phyloP scores from a whole-genome alignment of 2,329 filamentous ascomycete genomes.

The Alternaria tenuissima region DNA sequence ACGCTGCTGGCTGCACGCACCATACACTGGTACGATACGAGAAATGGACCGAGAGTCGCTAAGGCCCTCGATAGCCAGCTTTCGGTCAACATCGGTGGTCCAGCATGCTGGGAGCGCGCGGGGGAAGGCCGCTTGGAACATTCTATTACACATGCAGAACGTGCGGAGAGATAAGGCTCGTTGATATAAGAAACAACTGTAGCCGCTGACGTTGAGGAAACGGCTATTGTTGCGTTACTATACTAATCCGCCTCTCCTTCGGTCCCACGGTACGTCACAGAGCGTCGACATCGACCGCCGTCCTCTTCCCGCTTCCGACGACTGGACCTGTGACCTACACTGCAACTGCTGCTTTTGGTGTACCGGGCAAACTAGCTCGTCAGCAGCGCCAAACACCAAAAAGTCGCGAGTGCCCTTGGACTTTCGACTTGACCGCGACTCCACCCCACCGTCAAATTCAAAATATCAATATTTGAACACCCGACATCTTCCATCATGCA shows the following conservation, averaged over 20 bases:
- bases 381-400: constrained; percentile 22
- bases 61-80: constrained; percentile 5
- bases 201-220: constrained; percentile 1
- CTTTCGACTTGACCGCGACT: background rate
- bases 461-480: background rate
- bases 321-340: constrained; percentile 31
- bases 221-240: constrained; percentile 4
- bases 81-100: constrained; percentile 26
- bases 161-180: constrained; percentile 28
- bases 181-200: constrained; percentile 17
- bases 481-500: constrained; percentile 25
- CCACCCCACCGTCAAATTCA: background rate
- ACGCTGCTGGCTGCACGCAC: constrained; percentile 11
- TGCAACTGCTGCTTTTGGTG: constrained; percentile 26
- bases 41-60: constrained; percentile 6
- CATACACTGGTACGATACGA: constrained; percentile 10
- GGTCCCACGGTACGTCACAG: constrained; percentile 13
- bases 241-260: background rate
- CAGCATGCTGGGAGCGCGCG: constrained; percentile 21
- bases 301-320: constrained; percentile 9
- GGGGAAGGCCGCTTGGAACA: constrained; percentile 21
- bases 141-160: constrained; percentile 28
- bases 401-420: constrained; percentile 19
- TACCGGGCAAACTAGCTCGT: constrained; percentile 19
- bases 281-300: constrained; percentile 7